Evolutionary conservation across 1,139 yeast genomes (phyloP), one percentile per base, ranked within the genome.

Genomic region (Chernovozyma aurita): DNA sequence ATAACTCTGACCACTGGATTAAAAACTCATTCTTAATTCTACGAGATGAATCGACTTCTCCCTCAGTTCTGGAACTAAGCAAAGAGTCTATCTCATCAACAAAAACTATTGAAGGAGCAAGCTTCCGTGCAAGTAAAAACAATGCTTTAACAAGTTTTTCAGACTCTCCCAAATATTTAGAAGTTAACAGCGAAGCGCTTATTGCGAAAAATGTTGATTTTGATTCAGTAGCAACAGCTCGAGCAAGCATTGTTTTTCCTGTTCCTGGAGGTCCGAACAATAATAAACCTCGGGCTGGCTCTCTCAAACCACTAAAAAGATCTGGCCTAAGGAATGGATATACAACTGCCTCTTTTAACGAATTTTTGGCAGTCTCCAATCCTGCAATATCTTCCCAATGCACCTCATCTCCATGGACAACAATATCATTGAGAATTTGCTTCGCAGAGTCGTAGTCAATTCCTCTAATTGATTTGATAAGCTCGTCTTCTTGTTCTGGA

Each of bases 251-350:
- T 0, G 98, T 92, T 50, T 92, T 92, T 44, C 98, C 98, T 0
- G 98, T 92, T 15, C 98, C 98, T 0, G 98, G 98, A 1, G 98
- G 98, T 0, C 98, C 98, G 65, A 92, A 92, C 24, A 92, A 63
- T 20, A 92, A 65, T 96, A 92, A 90, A 7, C 98, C 98, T 45
- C 96, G 67, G 0, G 95, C 95, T 1, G 98, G 98, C 57, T 92
- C 97, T 47, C 98, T 70, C 40, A 92, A 65, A 0, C 98, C 98
- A 34, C 80, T 76, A 53, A 92, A 92, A 42, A 92, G 65, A 59
- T 92, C 98, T 0, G 98, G 98, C 34, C 97, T 72, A 46, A 92
- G 65, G 55, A 92, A 90, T 24, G 98, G 98, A 57, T 92, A 90
- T 14, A 92, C 97, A 4, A 92, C 98, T 0, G 98, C 92, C 55